Percentiles rank a stretch among this genome's conserved stretches.
Evolutionary conservation across 306 rosid genomes (phyloP).

Genomic region (Pyrus pyrifolia): DNA sequence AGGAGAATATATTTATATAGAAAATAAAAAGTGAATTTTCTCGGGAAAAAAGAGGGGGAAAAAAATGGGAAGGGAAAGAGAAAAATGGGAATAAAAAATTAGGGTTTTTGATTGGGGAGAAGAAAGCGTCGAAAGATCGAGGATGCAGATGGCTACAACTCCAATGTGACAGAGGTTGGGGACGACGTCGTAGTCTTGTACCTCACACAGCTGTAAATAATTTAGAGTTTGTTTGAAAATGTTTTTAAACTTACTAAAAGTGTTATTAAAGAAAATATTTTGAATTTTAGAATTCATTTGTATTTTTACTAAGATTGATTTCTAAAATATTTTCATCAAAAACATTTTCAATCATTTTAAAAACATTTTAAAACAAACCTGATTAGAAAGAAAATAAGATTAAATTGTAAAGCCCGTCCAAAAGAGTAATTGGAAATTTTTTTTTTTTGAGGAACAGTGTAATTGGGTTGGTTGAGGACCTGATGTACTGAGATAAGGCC

Average conservation of each 20-base stretch:
- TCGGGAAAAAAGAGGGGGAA: neutral
- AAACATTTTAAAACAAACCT: no score
- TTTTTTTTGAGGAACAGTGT: no score
- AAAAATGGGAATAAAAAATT: neutral
- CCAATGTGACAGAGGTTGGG: slow-evolving; percentile 2
- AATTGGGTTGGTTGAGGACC: neutral
- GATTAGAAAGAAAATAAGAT: neutral
- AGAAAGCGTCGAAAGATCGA: slow-evolving; percentile 9
- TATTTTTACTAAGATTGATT: no score
- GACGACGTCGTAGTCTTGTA: neutral
- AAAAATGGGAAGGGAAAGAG: neutral
- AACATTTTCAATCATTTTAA: no score
- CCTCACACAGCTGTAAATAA: neutral
- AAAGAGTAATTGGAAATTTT: neutral
- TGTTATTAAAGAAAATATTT: no score
- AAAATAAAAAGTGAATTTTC: neutral
- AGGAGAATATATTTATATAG: neutral
- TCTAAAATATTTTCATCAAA: no score
- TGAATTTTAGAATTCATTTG: no score
- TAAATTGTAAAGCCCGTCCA: neutral
- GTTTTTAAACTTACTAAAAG: fast-evolving
- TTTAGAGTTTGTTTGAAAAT: neutral
- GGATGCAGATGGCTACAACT: slow-evolving; percentile 15
- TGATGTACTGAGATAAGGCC: no score
- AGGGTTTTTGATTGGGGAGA: neutral